These are phyloP conservation scores for Pelargonium nanum DNA, from an alignment of 345 rosid species.

Conservation along the genomic window DNA sequence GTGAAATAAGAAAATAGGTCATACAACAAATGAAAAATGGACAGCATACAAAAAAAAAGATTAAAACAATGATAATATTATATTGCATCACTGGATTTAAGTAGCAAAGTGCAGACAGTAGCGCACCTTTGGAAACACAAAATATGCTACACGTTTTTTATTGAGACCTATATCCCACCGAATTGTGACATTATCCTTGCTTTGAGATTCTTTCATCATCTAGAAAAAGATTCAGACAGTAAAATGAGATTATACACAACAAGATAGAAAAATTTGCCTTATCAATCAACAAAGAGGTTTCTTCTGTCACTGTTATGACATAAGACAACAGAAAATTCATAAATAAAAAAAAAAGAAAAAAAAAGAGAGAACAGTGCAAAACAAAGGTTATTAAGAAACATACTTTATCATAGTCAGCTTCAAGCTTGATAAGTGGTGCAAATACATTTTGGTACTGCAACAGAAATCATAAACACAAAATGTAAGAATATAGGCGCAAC, in stretches of 20 bases:
- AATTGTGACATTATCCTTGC: conserved; percentile 91
- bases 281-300: not conserved
- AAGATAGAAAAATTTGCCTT: not conserved
- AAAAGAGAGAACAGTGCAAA: too few relatives aligned
- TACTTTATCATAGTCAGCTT: conserved; percentile 99
- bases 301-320: not conserved
- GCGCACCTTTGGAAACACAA: conserved; percentile 88
- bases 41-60: not conserved
- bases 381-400: conserved; percentile 9
- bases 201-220: conserved; percentile 99
- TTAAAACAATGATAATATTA: not conserved
- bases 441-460: conserved; percentile 99
- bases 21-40: not conserved
- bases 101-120: not conserved
- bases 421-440: conserved; percentile 97
- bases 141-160: conserved; percentile 93
- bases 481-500: not conserved
- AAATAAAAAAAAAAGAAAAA: too few relatives aligned
- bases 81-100: too few relatives aligned
- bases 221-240: conserved; percentile 18
- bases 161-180: conserved; percentile 98
- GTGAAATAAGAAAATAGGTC: conserved; percentile 7
- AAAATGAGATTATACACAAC: too few relatives aligned
- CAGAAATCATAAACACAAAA: conserved; percentile 12
- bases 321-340: not conserved